Base-by-base conservation (phyloP, 2,329 filamentous ascomycete genomes). In the Colletotrichum agaves region DNA sequence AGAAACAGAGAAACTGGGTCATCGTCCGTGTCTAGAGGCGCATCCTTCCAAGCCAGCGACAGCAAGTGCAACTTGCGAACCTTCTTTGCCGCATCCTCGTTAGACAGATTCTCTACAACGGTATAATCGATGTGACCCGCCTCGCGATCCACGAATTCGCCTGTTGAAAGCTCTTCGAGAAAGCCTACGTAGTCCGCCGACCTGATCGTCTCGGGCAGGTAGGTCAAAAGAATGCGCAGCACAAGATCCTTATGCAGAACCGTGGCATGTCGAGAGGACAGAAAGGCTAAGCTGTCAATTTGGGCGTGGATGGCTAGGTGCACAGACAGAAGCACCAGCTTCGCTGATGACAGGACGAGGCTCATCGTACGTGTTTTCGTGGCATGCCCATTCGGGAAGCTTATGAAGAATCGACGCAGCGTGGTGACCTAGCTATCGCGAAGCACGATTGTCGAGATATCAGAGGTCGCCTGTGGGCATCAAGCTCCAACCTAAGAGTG, bases 151-250 rank as follows among this genome's bases (percentile, higher is more conserved):
- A 80, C 77, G 44, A 86, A 80, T 19, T 84, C 77, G 58, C 81
- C 82, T 4, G 80, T 79, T 44, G 81, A 83, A 68, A 94, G 79
- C 59, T 88, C 84, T 72, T 85, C 78, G 17, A 94, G 74, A 58
- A 93, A 86, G 13, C 81, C 80, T 17, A 87, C 81, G 75, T 94
- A 94, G 50, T 82, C 76, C n/a, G 78, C 79, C 5, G 93, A 88
- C 5, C 86, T 86, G 5, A 88, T 75, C 47, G 86, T 90, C 77
- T 95, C 92, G 27, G 93, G 93, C 1, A 97, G 84, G 75, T 91
- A 93, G 19, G 90, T 93, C 50, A 97, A 84, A 21, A 97, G 80
- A 60, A 96, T 89, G 49, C 91, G 89, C 65, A 96, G 83, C 23
- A 93, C 76, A 13, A 93, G 80, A 63, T 91, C 88, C 49, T 86